Conservation (phyloP, 2,329 filamentous ascomycete species). For the Coniochaeta pulveracea region DNA sequence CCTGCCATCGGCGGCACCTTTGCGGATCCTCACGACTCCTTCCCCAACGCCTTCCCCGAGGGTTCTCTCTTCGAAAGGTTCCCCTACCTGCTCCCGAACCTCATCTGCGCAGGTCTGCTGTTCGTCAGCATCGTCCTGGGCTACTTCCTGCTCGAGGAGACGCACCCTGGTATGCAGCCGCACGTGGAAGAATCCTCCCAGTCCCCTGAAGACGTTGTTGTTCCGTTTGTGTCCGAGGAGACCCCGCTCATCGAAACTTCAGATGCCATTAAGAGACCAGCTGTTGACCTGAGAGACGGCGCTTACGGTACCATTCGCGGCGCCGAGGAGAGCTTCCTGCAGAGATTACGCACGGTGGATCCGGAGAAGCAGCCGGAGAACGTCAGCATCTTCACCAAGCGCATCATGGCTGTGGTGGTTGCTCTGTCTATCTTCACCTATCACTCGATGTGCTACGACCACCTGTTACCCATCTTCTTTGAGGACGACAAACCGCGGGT, state of each 20-base stretch:
- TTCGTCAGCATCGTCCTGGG: slow-evolving; percentile 69
- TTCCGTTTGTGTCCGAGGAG: slow-evolving; percentile 48
- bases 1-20: slow-evolving; percentile 82
- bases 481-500: slow-evolving; percentile 53
- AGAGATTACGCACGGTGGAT: slow-evolving; percentile 11
- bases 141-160: slow-evolving; percentile 77
- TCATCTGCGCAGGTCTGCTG: slow-evolving; percentile 70
- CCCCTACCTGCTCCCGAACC: slow-evolving; percentile 81
- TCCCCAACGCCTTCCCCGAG: slow-evolving; percentile 57
- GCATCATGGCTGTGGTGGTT: slow-evolving; percentile 65
- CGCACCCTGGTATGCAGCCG: slow-evolving; percentile 71
- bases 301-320: slow-evolving; percentile 67
- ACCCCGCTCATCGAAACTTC: slow-evolving; percentile 68
- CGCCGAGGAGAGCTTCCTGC: slow-evolving; percentile 16
- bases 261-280: slow-evolving; percentile 60
- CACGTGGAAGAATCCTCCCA: slow-evolving; percentile 32
- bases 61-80: slow-evolving; percentile 63
- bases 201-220: no score
- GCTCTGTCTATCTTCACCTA: slow-evolving; percentile 86
- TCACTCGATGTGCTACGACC: slow-evolving; percentile 91
- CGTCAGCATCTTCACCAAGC: slow-evolving; percentile 38
- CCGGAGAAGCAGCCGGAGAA: slow-evolving; percentile 21
- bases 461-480: slow-evolving; percentile 84
- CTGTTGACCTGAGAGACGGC: slow-evolving; percentile 64
- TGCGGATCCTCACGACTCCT: slow-evolving; percentile 64